Base-by-base conservation (phyloP, 208 protist genomes). In the Leishmania lainsoni region DNA sequence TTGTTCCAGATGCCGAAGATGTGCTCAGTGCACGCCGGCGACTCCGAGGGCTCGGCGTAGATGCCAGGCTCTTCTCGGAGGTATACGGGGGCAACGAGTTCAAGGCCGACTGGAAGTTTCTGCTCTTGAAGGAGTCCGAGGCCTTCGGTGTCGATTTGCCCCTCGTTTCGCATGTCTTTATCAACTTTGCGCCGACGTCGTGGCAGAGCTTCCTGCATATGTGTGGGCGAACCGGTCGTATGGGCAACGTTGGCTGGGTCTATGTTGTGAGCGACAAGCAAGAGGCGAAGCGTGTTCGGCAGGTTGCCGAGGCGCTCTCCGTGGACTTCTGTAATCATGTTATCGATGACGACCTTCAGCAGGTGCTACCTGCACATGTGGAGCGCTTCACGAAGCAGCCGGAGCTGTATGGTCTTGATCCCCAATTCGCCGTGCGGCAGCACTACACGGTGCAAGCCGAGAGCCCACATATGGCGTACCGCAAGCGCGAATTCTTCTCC, bases 241-340 rank as follows among this genome's bases (percentile, higher is more conserved):
- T 95, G 26, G 92, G 92, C 70, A 96, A 94, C 82, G 84, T 95
- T n/a, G 94, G 94, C 22, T 97, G 94, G 92, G 94, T 92, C 5
- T 96, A 94, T 86, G 89, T 86, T n/a, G 80, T 97, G 22, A 80
- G 81, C 12, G 92, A 95, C 75, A 91, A 93, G 78, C 84, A 84
- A 14, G 86, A 92, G 5, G 89, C 94, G 5, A 89, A 86, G 71
- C 32, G 26, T 51, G 85, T 97, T 3, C 90, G 94, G 1, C 79
- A 89, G 26, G 84, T 95, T 12, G 91, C 87, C 12, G 84, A 93
- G 61, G 91, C 91, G 32, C 75, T 94, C 35, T 75, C 89, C 14
- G 88, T 97, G 2, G 89, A 95, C 71, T 94, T 96, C 71, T 81
- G 70, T 51, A 70, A 91, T 48, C 92, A 94, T 68, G 90, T 94